Conservation (phyloP, 805 yeast species). For the Starmerella geochares region DNA sequence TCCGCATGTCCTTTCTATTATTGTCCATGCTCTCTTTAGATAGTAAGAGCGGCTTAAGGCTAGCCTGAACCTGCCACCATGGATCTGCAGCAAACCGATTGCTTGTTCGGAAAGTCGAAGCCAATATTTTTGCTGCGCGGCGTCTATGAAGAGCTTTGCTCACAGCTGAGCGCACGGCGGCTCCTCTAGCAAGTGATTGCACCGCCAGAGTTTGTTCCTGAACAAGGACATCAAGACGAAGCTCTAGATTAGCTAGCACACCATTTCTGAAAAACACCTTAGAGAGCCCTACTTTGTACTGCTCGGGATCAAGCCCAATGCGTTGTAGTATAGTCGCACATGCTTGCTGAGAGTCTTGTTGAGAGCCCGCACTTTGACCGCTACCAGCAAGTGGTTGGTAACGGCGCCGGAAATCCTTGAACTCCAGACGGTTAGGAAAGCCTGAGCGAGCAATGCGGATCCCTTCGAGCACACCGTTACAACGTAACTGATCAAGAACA, state of each 20-base stretch:
- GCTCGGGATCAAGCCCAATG: conserved; percentile 49
- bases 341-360: conserved; percentile 48
- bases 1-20: conserved; percentile 23
- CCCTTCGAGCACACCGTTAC: conserved; percentile 97
- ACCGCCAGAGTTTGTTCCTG: conserved; percentile 46
- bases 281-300: conserved; percentile 58
- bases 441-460: conserved; percentile 95
- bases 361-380: conserved; percentile 24
- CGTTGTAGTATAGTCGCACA: conserved; percentile 57
- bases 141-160: conserved; percentile 44
- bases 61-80: conserved; percentile 69
- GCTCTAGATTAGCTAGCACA: conserved; percentile 67
- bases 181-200: conserved; percentile 60
- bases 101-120: conserved; percentile 48
- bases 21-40: conserved; percentile 32
- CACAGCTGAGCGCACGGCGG: conserved; percentile 42
- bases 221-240: conserved; percentile 57
- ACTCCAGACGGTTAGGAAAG: conserved; percentile 82
- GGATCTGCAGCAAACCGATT: conserved; percentile 44
- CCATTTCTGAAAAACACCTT: conserved; percentile 70
- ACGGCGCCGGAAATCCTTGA: conserved; percentile 65
- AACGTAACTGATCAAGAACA: conserved; percentile 79
- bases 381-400: conserved; percentile 59
- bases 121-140: conserved; percentile 61
- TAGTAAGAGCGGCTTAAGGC: conserved; percentile 63